Evolutionary conservation across 2,329 filamentous ascomycete genomes (phyloP).

Genomic region (Cordyceps cateniannulata): DNA sequence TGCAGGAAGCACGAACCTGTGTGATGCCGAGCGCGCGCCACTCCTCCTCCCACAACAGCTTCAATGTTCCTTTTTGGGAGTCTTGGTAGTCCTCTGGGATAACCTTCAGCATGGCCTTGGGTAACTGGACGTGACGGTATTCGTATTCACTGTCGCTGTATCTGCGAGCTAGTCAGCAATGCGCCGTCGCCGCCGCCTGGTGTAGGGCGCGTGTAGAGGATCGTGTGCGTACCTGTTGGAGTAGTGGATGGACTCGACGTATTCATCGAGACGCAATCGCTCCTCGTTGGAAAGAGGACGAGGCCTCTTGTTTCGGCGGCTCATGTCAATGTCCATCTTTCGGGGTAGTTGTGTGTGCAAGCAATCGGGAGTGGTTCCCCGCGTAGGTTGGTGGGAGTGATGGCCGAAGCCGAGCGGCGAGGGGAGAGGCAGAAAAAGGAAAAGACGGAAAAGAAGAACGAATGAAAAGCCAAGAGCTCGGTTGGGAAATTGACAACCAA

Average conservation of each 20-base stretch:
- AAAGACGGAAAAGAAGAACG: conserved; percentile 4
- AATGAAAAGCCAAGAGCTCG: conserved; percentile 11
- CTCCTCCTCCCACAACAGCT: conserved; percentile 96
- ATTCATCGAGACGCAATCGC: conserved; percentile 80
- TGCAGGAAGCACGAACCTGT: conserved; percentile 54
- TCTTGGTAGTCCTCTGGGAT: conserved; percentile 96
- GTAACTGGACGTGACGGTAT: conserved; percentile 95
- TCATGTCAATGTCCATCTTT: conserved; percentile 62
- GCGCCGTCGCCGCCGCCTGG: neutral
- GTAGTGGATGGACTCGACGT: conserved; percentile 90
- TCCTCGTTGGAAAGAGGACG: conserved; percentile 75
- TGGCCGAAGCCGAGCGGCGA: neutral
- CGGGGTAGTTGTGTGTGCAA: neutral
- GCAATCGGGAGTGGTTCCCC: neutral
- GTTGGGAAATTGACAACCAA: neutral
- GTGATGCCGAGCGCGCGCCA: conserved; percentile 97
- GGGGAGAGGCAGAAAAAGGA: neutral
- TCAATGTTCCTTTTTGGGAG: conserved; percentile 80
- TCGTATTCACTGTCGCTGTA: conserved; percentile 92
- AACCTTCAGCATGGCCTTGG: conserved; percentile 95
- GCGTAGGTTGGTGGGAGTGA: neutral
- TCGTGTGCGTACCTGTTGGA: conserved; percentile 66
- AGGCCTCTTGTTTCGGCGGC: conserved; percentile 79
- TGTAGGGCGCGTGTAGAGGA: neutral
- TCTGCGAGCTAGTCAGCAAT: conserved; percentile 39